A percentile compares a stretch with the other conserved stretches of the same genome.
Evolutionary conservation across 768 basidiomycete species (phyloP).

Genomic region (Leccinum subgranulosum): DNA sequence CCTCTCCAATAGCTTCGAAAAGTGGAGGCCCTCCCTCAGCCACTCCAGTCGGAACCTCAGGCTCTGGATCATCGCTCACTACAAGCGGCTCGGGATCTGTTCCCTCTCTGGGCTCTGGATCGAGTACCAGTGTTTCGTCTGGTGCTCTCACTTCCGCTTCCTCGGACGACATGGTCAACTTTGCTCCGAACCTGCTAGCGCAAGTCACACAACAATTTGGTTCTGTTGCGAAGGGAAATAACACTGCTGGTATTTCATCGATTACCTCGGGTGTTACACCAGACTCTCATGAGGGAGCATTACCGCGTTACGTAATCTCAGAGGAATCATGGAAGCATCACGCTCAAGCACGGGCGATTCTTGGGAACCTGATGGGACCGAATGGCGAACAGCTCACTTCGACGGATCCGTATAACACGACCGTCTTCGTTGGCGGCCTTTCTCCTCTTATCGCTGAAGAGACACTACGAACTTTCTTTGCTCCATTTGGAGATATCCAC

Average conservation of each 20-base stretch:
- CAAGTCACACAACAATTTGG: slow-evolving; percentile 50
- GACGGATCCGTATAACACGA: slow-evolving; percentile 94
- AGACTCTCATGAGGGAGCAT: slow-evolving; percentile 40
- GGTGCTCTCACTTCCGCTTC: slow-evolving; percentile 47
- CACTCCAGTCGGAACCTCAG: slow-evolving; percentile 38
- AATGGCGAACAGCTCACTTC: slow-evolving; percentile 85
- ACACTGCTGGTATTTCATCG: slow-evolving; percentile 26
- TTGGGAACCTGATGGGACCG: slow-evolving; percentile 81
- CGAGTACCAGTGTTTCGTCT: slow-evolving; percentile 45
- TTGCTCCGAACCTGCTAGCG: slow-evolving; percentile 42
- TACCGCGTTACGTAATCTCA: slow-evolving; percentile 54
- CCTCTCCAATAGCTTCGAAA: slow-evolving; percentile 56
- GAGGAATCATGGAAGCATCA: slow-evolving; percentile 87
- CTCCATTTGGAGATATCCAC: slow-evolving; percentile 91
- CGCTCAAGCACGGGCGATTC: slow-evolving; percentile 76
- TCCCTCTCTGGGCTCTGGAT: slow-evolving; percentile 48
- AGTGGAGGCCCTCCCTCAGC: slow-evolving; percentile 22
- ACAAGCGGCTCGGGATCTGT: slow-evolving; percentile 47
- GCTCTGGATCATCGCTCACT: slow-evolving; percentile 46
- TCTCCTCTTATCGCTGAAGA: slow-evolving; percentile 90
- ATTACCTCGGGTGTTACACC: slow-evolving; percentile 37
- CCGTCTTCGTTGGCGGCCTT: slow-evolving; percentile 90
- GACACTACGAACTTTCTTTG: slow-evolving; percentile 85
- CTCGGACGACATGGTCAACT: slow-evolving; percentile 53
- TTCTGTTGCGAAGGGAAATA: slow-evolving; percentile 31